Base-by-base conservation (phyloP, 2,329 filamentous ascomycete species). In the Hypoxylon sp. region DNA sequence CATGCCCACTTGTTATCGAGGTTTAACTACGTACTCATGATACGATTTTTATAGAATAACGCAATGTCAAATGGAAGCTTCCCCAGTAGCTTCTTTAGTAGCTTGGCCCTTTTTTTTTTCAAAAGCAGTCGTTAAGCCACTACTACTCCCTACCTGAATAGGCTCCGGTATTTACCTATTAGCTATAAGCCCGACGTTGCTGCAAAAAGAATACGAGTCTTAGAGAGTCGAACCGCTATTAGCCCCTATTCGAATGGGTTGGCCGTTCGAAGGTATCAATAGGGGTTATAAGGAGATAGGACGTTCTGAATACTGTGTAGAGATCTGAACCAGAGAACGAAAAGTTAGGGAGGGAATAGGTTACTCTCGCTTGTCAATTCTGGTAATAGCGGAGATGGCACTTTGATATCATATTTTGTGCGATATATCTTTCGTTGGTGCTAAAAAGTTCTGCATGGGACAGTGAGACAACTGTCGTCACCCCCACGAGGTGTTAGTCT, bases 381-480 rank as follows among this genome's bases (percentile, higher is more conserved):
- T 31, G 39, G 54, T 33, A 59, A 29, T 52, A 55, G 24, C 29
- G 29, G 11, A 59, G 14, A 44, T 58, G n/a, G 26, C 24, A 47
- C 31, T 39, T 52, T 63, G n/a, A 57, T 42, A 33, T 50, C 31
- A 29, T 9, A 44, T 53, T 42, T 48, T n/a, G 17, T 14, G n/a
- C 47, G 39, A 50, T 37, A 50, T 51, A 57, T 59, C n/a, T 9
- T 31, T 42, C 19, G 57, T 66, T 63, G 22, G 3, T 55, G 13
- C 63, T 60, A 57, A 63, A 47, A 57, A 22, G 14, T 59, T 37
- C 24, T 51, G 31, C 42, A 29, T 17, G 31, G 26, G 26, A 10
- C 19, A 48, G 13, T 46, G 26, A 48, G 35, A 64, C 35, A 50
- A 54, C 24, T 62, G 37, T 60, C 53, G 61, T 58, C 65, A 61